A percentile compares a stretch with the other conserved stretches of the same genome.
Conservation (phyloP, 1,284 basidiomycete species). For the Ceratobasidium sp. region DNA sequence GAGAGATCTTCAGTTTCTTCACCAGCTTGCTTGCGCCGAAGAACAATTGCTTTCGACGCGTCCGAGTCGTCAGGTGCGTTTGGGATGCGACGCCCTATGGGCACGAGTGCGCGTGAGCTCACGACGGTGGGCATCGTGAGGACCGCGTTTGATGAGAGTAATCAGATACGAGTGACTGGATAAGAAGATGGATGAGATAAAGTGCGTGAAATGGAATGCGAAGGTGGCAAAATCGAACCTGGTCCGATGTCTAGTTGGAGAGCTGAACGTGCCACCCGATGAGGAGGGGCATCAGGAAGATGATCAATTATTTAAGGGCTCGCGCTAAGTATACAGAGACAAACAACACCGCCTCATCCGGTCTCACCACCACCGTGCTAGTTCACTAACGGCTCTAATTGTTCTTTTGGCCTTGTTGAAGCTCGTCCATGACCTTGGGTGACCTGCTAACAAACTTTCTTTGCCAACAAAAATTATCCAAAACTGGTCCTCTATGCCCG, state of each 20-base stretch:
- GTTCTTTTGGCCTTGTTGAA: too few relatives aligned
- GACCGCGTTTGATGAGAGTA: neutral
- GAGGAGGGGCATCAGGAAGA: slow-evolving; percentile 3
- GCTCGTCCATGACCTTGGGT: too few relatives aligned
- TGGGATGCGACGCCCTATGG: slow-evolving; percentile 33
- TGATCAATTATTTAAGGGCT: slow-evolving; percentile 1
- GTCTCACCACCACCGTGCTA: slow-evolving; percentile 8
- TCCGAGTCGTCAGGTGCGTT: slow-evolving; percentile 38
- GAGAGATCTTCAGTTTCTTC: slow-evolving; percentile 41
- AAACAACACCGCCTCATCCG: slow-evolving; percentile 6
- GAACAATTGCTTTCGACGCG: slow-evolving; percentile 38
- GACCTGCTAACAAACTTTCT: too few relatives aligned
- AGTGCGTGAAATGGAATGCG: neutral
- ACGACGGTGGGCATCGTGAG: slow-evolving; percentile 42
- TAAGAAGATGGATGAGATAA: too few relatives aligned
- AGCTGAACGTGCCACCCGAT: neutral
- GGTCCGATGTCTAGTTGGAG: neutral
- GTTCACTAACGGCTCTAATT: neutral
- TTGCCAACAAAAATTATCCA: too few relatives aligned
- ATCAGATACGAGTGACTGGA: too few relatives aligned
- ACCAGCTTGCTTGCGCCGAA: slow-evolving; percentile 30
- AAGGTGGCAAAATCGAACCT: too few relatives aligned
- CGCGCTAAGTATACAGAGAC: neutral
- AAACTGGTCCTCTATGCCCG: too few relatives aligned
- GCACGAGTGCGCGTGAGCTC: slow-evolving; percentile 37